Percentiles rank a stretch among this genome's conserved stretches.
These are phyloP conservation scores for Phytophthora melonis DNA, from an alignment of 352 stramenopile species.

Conservation along the genomic window DNA sequence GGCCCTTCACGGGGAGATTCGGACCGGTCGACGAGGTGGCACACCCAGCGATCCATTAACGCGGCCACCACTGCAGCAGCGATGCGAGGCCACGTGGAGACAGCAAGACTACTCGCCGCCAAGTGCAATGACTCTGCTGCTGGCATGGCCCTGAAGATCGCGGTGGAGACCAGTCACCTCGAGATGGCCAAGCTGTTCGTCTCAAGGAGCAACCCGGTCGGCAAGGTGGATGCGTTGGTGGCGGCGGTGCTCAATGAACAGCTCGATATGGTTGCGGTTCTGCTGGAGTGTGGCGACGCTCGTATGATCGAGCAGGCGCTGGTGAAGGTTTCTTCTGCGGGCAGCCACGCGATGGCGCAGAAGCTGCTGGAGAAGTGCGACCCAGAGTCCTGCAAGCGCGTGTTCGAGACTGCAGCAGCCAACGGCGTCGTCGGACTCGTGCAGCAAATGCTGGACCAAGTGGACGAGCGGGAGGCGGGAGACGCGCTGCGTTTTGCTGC, in stretches of 20 bases:
- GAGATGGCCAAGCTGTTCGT: slow-evolving; percentile 22
- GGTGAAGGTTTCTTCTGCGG: slow-evolving; percentile 23
- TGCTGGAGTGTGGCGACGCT: slow-evolving; percentile 11
- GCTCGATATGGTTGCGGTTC: slow-evolving; percentile 3
- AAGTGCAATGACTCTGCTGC: slow-evolving; percentile 24
- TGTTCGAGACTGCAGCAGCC: slow-evolving; percentile 21
- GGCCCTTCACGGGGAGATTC: not conserved
- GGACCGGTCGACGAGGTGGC: slow-evolving; percentile 11
- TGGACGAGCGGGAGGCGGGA: slow-evolving; percentile 5
- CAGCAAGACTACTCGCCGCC: slow-evolving; percentile 2
- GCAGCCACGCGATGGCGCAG: slow-evolving; percentile 15
- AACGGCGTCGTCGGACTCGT: slow-evolving; percentile 19
- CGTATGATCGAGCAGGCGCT: slow-evolving; percentile 27
- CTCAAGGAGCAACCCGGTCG: slow-evolving; percentile 19
- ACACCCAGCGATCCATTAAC: slow-evolving; percentile 23
- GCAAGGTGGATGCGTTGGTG: slow-evolving; percentile 14
- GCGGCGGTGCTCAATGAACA: slow-evolving; percentile 11
- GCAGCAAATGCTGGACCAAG: slow-evolving; percentile 25
- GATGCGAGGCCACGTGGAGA: slow-evolving; percentile 8
- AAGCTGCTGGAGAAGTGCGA: slow-evolving; percentile 19
- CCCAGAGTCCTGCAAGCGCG: slow-evolving; percentile 11
- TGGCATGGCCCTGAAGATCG: slow-evolving; percentile 5
- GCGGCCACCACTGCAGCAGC: slow-evolving; percentile 9
- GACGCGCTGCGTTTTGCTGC: slow-evolving; percentile 15
- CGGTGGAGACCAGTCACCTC: slow-evolving; percentile 14